Evolutionary conservation across 495 filamentous ascomycete species (phyloP), one percentile per base, ranked within the genome.

Genomic region (Talaromyces thailandensis): DNA sequence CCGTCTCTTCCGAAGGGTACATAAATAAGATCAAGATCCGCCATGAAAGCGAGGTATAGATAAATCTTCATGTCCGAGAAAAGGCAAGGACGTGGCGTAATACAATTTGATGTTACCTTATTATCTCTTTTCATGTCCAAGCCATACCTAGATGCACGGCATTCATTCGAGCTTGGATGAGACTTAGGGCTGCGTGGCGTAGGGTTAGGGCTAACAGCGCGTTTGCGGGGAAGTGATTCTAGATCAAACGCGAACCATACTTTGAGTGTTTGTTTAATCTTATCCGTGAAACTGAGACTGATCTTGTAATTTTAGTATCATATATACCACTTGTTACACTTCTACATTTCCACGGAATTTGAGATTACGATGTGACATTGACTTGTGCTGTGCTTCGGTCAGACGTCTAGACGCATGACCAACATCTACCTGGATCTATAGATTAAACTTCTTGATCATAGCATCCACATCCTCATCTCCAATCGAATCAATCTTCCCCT

Each of bases 391-490:
- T 16, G 35, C 14, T 16, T 5, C 16, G 3, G 35, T 21, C 43
- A 43, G n/a, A 2, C 37, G 9, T 18, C 16, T 5, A n/a, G 6
- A 9, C 21, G 7, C 43, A 48, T 48, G 9, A 18, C 48, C 14
- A 14, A 53, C 7, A 53, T 28, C 23, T 53, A 52, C 11, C 4
- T 25, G n/a, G 12, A 28, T 53, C 43, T 64, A 64, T 8, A 60
- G 25, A 52, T n/a, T 24, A 62, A 79, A 78, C 64, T 78, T 66
- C 64, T 68, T 75, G 9, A 76, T 68, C 72, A 81, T 79, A 1
- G 65, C 76, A 55, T 82, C 77, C 18, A 85, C 74, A 76, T 84
- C 78, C 73, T 92, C 88, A 1, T 85, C 87, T 64, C 87, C 87
- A 43, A 85, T 79, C 58, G 78, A 77, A 76, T 92, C 84, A 23